Percentiles rank a stretch among this genome's conserved stretches.
These are phyloP conservation scores for Madurella fahalii DNA, from an alignment of 2,329 filamentous ascomycete genomes.

Conservation along the genomic window DNA sequence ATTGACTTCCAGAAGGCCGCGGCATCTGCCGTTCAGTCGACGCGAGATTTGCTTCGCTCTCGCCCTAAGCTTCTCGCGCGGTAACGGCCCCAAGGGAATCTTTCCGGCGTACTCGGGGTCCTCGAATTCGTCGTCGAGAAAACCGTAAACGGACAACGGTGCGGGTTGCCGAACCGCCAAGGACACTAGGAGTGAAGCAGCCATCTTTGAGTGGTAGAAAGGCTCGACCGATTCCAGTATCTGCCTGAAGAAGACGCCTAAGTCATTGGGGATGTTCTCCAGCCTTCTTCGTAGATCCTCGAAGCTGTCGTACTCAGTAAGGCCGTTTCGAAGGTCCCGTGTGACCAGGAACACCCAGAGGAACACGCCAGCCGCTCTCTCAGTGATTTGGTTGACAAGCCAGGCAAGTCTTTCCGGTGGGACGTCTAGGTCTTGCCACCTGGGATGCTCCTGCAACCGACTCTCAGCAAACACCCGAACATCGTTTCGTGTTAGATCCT, in stretches of 20 bases:
- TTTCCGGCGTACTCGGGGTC: too few relatives aligned
- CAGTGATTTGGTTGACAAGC: conserved; percentile 12
- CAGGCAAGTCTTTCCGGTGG: too few relatives aligned
- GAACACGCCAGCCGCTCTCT: conserved; percentile 33
- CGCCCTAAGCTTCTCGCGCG: too few relatives aligned
- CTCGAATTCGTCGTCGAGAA: neutral
- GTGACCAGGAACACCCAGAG: conserved; percentile 30
- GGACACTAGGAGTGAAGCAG: neutral
- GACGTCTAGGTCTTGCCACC: too few relatives aligned
- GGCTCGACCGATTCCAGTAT: neutral
- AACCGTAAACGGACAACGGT: neutral
- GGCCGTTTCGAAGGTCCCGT: conserved; percentile 17
- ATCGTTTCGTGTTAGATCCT: too few relatives aligned
- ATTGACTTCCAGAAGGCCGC: neutral
- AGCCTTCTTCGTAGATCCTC: conserved; percentile 17
- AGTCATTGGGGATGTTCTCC: conserved; percentile 1
- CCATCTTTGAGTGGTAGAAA: conserved; percentile 4
- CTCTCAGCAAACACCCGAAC: too few relatives aligned
- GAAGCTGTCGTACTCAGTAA: conserved; percentile 21
- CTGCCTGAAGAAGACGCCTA: conserved; percentile 5
- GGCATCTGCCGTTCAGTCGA: neutral
- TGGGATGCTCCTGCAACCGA: too few relatives aligned
- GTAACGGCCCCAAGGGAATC: too few relatives aligned
- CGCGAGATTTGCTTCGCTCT: neutral
- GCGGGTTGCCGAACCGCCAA: neutral